Conservation (phyloP, 2,329 filamentous ascomycete species). For the Elsinoe perseae region DNA sequence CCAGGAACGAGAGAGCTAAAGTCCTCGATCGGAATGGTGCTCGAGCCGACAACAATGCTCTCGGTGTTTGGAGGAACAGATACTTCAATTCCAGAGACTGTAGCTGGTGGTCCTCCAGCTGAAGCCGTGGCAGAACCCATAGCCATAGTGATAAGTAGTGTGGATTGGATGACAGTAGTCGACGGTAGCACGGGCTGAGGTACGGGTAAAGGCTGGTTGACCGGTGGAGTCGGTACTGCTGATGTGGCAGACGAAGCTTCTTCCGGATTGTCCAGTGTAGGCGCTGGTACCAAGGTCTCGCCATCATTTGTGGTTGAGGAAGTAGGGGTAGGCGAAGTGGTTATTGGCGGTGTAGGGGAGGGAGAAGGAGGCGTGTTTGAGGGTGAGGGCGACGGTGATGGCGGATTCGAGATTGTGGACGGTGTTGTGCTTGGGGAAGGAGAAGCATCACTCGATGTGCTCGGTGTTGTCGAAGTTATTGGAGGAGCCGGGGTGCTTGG, state of each 20-base stretch:
- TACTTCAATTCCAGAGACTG: neutral
- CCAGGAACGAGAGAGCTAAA: neutral
- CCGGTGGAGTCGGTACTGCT: neutral
- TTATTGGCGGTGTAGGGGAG: neutral
- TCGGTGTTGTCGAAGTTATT: neutral
- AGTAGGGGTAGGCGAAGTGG: neutral
- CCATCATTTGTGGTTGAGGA: neutral
- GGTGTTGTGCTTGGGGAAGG: neutral
- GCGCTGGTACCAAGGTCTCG: neutral
- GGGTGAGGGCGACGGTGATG: neutral
- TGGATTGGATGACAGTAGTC: neutral
- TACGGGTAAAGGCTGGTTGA: neutral
- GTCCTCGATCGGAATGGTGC: conserved; percentile 1
- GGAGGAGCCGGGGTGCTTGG: neutral
- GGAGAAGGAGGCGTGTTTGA: neutral
- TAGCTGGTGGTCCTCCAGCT: neutral
- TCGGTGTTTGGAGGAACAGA: neutral
- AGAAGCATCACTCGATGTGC: neutral
- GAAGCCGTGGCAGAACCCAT: neutral
- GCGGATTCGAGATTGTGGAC: neutral
- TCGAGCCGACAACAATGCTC: neutral
- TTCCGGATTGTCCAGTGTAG: neutral
- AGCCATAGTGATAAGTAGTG: neutral
- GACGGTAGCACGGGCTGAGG: neutral
- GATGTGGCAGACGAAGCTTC: neutral